Evolutionary conservation across 2,329 filamentous ascomycete genomes (phyloP).

Genomic region (Didymella exigua): DNA sequence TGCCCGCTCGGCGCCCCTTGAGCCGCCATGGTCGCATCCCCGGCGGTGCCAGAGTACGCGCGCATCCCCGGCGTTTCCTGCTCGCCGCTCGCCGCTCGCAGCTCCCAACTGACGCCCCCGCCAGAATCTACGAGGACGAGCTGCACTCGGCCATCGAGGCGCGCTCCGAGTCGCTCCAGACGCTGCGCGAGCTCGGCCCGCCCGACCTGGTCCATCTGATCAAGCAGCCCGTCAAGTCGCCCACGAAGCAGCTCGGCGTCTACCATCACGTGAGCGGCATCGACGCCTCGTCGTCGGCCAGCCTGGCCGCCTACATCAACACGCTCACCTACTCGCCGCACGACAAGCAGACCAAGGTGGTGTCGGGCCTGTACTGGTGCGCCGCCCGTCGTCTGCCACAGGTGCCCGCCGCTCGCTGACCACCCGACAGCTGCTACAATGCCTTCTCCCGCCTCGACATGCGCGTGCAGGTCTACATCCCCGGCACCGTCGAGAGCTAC

Average conservation of each 20-base stretch:
- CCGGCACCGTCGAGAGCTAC: constrained; percentile 94
- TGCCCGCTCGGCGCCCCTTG: constrained; percentile 31
- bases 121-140: constrained; percentile 90
- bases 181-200: constrained; percentile 89
- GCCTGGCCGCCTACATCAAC: constrained; percentile 96
- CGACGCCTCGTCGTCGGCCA: constrained; percentile 96
- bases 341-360: constrained; percentile 85
- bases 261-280: constrained; percentile 98
- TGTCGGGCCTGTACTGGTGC: constrained; percentile 91
- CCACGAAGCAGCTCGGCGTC: constrained; percentile 72
- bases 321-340: constrained; percentile 90
- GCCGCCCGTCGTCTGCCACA: no score
- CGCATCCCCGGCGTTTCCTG: constrained; percentile 20
- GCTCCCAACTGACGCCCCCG: constrained; percentile 7
- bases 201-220: constrained; percentile 95
- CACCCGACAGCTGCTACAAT: constrained; percentile 80
- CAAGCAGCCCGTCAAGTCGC: constrained; percentile 70
- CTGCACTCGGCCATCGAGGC: constrained; percentile 90
- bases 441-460: constrained; percentile 97
- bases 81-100: no score
- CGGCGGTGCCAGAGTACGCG: constrained; percentile 52
- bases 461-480: constrained; percentile 97
- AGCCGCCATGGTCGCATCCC: constrained; percentile 51
- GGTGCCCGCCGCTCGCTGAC: constrained; percentile 40
- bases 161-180: constrained; percentile 84